phyloP scores from a whole-genome alignment of 257 asterid species.

The Marsdenia floribunda region DNA sequence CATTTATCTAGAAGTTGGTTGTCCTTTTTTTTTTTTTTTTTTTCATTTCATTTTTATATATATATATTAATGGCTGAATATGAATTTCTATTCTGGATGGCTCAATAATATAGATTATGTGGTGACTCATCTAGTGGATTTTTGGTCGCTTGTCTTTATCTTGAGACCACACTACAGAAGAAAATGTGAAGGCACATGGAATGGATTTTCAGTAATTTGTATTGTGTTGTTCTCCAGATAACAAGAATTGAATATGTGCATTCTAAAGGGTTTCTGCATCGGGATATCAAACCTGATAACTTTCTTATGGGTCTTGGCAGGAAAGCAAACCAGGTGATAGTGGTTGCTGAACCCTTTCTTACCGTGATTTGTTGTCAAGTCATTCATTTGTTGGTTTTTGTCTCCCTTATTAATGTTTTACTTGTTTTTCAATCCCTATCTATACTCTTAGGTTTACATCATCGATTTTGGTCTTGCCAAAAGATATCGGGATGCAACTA shows the following conservation, averaged over 20 bases:
- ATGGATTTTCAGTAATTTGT: background rate
- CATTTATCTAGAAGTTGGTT: background rate
- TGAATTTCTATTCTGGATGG: background rate
- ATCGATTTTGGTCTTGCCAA: constrained; percentile 93
- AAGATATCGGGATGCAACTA: constrained; percentile 65
- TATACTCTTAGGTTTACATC: constrained; percentile 50
- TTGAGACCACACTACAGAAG: background rate
- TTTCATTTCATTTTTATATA: too few relatives aligned
- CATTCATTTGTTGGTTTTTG: background rate
- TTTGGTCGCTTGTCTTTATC: background rate
- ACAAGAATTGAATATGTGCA: constrained; percentile 42
- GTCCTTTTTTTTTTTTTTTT: background rate
- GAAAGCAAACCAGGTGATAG: constrained; percentile 38
- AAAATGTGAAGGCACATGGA: background rate
- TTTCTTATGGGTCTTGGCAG: constrained; percentile 49
- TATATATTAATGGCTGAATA: background rate
- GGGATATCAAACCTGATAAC: constrained; percentile 46
- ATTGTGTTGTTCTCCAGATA: constrained; percentile 18
- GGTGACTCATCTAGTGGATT: background rate
- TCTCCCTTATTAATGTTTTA: background rate
- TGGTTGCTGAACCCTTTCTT: background rate
- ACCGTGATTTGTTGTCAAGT: background rate
- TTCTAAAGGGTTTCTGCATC: constrained; percentile 41
- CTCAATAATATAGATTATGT: background rate
- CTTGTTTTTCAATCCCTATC: constrained; percentile 3